A percentile compares a stretch with the other conserved stretches of the same genome.
Conservation (phyloP, 768 basidiomycete genomes). For the Trametes sanguinea region DNA sequence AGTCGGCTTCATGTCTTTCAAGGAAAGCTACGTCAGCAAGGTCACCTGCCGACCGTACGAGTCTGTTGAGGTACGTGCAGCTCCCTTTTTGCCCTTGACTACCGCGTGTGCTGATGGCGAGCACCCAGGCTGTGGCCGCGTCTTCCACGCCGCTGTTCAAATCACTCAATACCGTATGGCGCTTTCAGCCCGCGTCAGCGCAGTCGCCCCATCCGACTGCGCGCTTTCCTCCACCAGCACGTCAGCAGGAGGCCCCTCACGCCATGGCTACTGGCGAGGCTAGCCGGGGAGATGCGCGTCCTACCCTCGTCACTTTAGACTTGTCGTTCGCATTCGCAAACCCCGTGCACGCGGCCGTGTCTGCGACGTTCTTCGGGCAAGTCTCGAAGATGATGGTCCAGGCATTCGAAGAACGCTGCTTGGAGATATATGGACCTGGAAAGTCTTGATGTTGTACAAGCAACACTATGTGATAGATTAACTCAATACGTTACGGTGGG, state of each 20-base stretch:
- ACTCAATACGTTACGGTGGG: no score
- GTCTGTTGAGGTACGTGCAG: conserved; percentile 68
- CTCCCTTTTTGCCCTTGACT: conserved; percentile 4
- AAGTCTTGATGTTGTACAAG: background rate
- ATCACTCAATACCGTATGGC: conserved; percentile 70
- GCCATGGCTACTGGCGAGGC: background rate
- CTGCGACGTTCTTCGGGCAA: conserved; percentile 81
- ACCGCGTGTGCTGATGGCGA: background rate
- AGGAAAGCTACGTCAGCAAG: conserved; percentile 83
- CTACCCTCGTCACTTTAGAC: conserved; percentile 85
- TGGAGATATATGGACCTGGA: conserved; percentile 64
- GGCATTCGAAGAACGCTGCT: conserved; percentile 88
- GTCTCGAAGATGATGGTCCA: conserved; percentile 88
- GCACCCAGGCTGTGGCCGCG: conserved; percentile 63
- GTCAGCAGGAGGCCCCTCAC: background rate
- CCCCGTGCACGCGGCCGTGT: conserved; percentile 83
- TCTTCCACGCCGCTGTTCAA: conserved; percentile 76
- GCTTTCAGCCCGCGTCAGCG: conserved; percentile 59
- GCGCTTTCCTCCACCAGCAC: conserved; percentile 12
- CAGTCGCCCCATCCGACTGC: conserved; percentile 41
- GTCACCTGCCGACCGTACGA: conserved; percentile 81
- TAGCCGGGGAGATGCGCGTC: conserved; percentile 34
- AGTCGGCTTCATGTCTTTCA: conserved; percentile 85
- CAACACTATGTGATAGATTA: no score
- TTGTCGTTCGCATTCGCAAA: conserved; percentile 86